A percentile compares a stretch with the other conserved stretches of the same genome.
phyloP scores from a whole-genome alignment of 352 stramenopile species.

The Globisporangium canariense region DNA sequence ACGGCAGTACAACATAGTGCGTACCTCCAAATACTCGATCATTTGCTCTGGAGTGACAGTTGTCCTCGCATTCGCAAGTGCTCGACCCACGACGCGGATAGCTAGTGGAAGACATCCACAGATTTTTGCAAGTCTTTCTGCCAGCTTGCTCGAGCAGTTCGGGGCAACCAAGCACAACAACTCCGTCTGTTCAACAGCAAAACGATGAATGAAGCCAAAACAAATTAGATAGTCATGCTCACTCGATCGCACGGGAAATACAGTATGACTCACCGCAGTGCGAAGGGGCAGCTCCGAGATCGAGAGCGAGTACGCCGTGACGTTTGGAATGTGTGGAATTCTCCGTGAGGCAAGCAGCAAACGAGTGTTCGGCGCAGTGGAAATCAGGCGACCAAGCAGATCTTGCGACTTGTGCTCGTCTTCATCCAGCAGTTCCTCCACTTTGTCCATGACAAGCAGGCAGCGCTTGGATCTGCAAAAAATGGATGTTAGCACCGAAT shows the following conservation, averaged over 20 bases:
- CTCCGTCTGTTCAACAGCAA: slow-evolving; percentile 40
- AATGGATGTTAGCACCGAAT: background rate
- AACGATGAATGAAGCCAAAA: slow-evolving; percentile 5
- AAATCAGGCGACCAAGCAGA: slow-evolving; percentile 65
- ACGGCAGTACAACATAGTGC: background rate
- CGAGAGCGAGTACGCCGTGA: slow-evolving; percentile 75
- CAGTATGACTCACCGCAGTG: slow-evolving; percentile 43
- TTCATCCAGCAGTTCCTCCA: slow-evolving; percentile 74
- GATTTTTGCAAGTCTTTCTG: slow-evolving; percentile 61
- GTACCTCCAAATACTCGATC: slow-evolving; percentile 74
- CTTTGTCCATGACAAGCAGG: slow-evolving; percentile 77
- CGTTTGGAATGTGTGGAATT: slow-evolving; percentile 72
- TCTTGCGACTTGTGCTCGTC: slow-evolving; percentile 72
- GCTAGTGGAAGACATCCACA: slow-evolving; percentile 77
- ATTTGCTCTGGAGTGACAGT: slow-evolving; percentile 75
- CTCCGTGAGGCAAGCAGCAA: slow-evolving; percentile 68
- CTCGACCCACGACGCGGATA: slow-evolving; percentile 76
- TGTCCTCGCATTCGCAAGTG: slow-evolving; percentile 69
- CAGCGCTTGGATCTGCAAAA: slow-evolving; percentile 50
- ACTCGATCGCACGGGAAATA: background rate
- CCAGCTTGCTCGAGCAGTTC: slow-evolving; percentile 55
- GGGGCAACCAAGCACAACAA: slow-evolving; percentile 64
- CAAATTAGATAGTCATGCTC: background rate
- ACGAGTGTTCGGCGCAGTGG: slow-evolving; percentile 60
- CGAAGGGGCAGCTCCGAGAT: slow-evolving; percentile 68